Conservation (phyloP, 495 filamentous ascomycete genomes). For the Penicillium argentinense region DNA sequence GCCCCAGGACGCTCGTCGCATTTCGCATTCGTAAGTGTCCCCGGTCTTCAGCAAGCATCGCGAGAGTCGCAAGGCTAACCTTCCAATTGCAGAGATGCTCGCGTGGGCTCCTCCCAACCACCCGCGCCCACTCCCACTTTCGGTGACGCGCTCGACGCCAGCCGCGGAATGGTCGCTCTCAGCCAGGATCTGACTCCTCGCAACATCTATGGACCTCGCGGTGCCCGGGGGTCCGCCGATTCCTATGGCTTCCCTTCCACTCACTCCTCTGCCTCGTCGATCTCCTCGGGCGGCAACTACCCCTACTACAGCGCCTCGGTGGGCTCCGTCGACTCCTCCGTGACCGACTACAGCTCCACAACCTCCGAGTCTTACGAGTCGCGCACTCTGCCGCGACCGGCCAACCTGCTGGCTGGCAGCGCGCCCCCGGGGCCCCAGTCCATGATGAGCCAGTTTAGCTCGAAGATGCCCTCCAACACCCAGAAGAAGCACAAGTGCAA, state of each 20-base stretch:
- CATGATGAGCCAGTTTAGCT: slow-evolving; percentile 99
- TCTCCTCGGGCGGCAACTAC: slow-evolving; percentile 75
- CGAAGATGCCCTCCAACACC: slow-evolving; percentile 90
- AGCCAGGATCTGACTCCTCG: slow-evolving; percentile 82
- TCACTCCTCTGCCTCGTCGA: slow-evolving; percentile 92
- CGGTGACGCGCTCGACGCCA: slow-evolving; percentile 80
- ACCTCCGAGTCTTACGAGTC: slow-evolving; percentile 84
- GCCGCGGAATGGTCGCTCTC: slow-evolving; percentile 89
- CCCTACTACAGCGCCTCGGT: slow-evolving; percentile 76
- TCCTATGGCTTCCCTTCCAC: slow-evolving; percentile 90
- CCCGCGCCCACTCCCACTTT: slow-evolving; percentile 38
- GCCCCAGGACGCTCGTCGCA: slow-evolving; percentile 68
- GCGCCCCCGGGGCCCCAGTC: slow-evolving; percentile 84
- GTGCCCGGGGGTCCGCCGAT: slow-evolving; percentile 71
- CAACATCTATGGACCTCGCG: slow-evolving; percentile 77
- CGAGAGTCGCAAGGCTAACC: neutral
- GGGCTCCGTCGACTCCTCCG: slow-evolving; percentile 82
- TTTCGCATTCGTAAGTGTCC: slow-evolving; percentile 85
- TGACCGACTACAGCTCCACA: slow-evolving; percentile 92
- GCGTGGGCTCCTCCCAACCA: slow-evolving; percentile 47
- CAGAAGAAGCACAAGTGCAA: slow-evolving; percentile 99
- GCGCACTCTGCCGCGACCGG: slow-evolving; percentile 79
- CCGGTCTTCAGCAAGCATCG: neutral
- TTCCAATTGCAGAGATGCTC: slow-evolving; percentile 49
- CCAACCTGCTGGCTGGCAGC: slow-evolving; percentile 61